A percentile compares a stretch with the other conserved stretches of the same genome.
Conservation (phyloP, 805 yeast species). For the Metschnikowia arizonensis region DNA sequence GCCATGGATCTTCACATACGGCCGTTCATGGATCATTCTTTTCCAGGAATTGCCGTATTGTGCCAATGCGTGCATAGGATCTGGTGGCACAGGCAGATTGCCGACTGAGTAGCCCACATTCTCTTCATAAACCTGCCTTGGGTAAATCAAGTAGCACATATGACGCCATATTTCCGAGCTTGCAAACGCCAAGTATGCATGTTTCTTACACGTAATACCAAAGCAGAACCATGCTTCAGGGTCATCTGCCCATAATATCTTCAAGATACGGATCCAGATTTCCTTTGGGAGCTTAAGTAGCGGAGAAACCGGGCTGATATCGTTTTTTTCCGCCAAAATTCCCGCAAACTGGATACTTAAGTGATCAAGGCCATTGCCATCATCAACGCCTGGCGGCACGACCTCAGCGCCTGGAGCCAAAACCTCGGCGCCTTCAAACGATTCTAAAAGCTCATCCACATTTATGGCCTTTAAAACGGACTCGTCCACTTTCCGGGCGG, state of each 20-base stretch:
- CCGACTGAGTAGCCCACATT: constrained; percentile 38
- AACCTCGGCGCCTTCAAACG: constrained; percentile 30
- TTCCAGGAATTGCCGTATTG: constrained; percentile 38
- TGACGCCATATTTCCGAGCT: constrained; percentile 47
- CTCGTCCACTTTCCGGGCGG: constrained; percentile 32
- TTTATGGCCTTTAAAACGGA: constrained; percentile 35
- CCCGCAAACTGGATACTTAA: constrained; percentile 24
- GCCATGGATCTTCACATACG: constrained; percentile 77
- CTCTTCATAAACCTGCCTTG: constrained; percentile 50
- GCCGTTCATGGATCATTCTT: constrained; percentile 57
- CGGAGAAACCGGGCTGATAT: constrained; percentile 32
- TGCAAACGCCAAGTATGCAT: constrained; percentile 56
- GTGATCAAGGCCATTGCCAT: not conserved
- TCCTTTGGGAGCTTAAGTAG: constrained; percentile 49
- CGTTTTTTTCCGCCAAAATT: constrained; percentile 22
- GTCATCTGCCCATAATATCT: constrained; percentile 41
- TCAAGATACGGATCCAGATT: constrained; percentile 49
- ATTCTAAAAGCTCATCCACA: constrained; percentile 36
- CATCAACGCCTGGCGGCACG: constrained; percentile 17
- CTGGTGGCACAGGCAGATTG: constrained; percentile 30
- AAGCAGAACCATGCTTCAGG: constrained; percentile 66
- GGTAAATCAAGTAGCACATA: constrained; percentile 49
- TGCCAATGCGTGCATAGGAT: constrained; percentile 27
- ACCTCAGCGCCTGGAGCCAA: constrained; percentile 22
- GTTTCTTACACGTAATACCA: constrained; percentile 53